These are phyloP conservation scores for Begonia loranthoides DNA, from an alignment of 306 rosid species.

Conservation along the genomic window DNA sequence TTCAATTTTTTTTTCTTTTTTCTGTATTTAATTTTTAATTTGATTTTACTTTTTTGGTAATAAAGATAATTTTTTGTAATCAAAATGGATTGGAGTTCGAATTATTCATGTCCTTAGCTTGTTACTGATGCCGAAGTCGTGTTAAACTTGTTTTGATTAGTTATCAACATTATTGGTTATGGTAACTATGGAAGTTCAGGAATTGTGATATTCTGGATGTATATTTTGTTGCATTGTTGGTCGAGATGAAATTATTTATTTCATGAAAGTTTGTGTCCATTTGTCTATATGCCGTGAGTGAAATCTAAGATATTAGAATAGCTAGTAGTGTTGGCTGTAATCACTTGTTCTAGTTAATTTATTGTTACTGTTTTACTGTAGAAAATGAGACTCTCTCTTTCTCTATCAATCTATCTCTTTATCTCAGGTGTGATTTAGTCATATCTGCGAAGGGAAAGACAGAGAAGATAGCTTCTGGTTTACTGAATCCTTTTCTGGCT, in stretches of 20 bases:
- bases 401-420: conserved; percentile 4
- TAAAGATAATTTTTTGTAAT: too few relatives aligned
- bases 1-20: too few relatives aligned
- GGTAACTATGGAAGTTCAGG: not conserved
- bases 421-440: conserved; percentile 76
- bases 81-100: too few relatives aligned
- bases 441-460: conserved; percentile 77
- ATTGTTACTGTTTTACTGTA: not conserved
- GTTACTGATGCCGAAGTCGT: too few relatives aligned
- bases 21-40: not conserved
- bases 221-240: not conserved
- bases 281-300: not conserved
- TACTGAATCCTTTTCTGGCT: conserved; percentile 74
- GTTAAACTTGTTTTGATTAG: too few relatives aligned
- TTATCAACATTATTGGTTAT: too few relatives aligned
- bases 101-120: too few relatives aligned
- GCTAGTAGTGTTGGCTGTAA: not conserved
- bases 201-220: not conserved
- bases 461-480: conserved; percentile 88
- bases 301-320: not conserved
- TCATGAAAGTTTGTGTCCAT: too few relatives aligned
- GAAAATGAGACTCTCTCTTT: conserved; percentile 5
- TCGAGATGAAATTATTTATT: not conserved
- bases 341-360: not conserved
- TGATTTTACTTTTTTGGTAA: not conserved